phyloP scores from a whole-genome alignment of 371 early-diverging fungal species.

The Rhizopus stolonifer region DNA sequence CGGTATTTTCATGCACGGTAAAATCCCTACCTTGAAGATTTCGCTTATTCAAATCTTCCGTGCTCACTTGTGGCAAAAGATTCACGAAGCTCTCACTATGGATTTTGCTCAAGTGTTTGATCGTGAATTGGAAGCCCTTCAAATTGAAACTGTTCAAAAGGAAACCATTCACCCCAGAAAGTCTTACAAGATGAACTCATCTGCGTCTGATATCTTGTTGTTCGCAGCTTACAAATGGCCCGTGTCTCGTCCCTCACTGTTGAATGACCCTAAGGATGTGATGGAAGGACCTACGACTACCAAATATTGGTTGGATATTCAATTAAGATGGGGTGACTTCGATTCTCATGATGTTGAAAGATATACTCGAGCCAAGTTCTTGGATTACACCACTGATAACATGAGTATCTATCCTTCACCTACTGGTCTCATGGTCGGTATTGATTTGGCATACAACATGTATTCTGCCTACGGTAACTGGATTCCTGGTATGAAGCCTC shows the following conservation, averaged over 20 bases:
- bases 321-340: constrained; percentile 98
- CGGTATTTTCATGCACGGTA: constrained; percentile 99
- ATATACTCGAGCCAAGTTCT: constrained; percentile 97
- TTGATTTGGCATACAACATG: constrained; percentile 97
- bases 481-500: constrained; percentile 98
- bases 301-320: constrained; percentile 98
- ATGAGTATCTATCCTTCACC: constrained; percentile 98
- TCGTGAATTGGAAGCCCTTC: constrained; percentile 96
- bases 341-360: constrained; percentile 98
- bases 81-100: constrained; percentile 95
- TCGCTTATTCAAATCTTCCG: constrained; percentile 99
- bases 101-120: constrained; percentile 96
- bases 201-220: constrained; percentile 83
- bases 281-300: constrained; percentile 96
- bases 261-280: constrained; percentile 88
- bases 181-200: constrained; percentile 97
- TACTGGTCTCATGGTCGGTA: constrained; percentile 94
- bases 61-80: constrained; percentile 99
- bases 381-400: constrained; percentile 97
- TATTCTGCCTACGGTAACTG: constrained; percentile 93
- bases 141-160: constrained; percentile 98
- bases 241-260: constrained; percentile 89
- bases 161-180: constrained; percentile 99
- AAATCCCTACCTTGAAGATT: constrained; percentile 99
- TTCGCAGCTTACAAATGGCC: constrained; percentile 98